Percentiles rank a stretch among this genome's conserved stretches.
phyloP scores from a whole-genome alignment of 2,329 filamentous ascomycete species.

The Pleomassaria siparia region DNA sequence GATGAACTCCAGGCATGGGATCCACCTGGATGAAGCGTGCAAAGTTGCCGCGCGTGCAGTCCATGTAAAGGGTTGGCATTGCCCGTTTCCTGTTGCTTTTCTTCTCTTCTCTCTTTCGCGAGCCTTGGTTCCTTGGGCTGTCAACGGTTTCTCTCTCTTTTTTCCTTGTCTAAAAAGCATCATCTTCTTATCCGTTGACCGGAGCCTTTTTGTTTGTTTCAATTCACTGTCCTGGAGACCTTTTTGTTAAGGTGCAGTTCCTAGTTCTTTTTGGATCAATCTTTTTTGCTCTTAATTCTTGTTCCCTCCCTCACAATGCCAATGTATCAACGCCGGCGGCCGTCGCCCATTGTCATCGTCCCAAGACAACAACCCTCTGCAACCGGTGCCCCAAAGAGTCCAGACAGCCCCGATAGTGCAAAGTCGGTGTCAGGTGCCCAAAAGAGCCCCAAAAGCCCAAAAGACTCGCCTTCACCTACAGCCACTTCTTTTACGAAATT shows the following conservation, averaged over 20 bases:
- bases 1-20: slow-evolving; percentile 12
- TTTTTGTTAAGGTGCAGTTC: slow-evolving; percentile 5
- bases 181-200: slow-evolving; percentile 35
- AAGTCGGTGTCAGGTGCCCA: slow-evolving; percentile 16
- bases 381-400: slow-evolving; percentile 6
- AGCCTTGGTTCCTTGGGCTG: slow-evolving; percentile 16
- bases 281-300: slow-evolving; percentile 11
- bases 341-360: slow-evolving; percentile 26
- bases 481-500: not conserved
- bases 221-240: slow-evolving; percentile 35
- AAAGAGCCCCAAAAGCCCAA: no score
- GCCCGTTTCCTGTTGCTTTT: slow-evolving; percentile 20
- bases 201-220: slow-evolving; percentile 28
- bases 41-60: not conserved
- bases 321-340: slow-evolving; percentile 29
- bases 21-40: slow-evolving; percentile 22
- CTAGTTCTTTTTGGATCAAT: slow-evolving; percentile 8
- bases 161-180: slow-evolving; percentile 15
- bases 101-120: slow-evolving; percentile 19
- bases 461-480: slow-evolving; percentile 5
- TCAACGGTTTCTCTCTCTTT: slow-evolving; percentile 6
- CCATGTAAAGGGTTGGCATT: slow-evolving; percentile 34
- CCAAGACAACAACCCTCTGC: slow-evolving; percentile 23
- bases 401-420: slow-evolving; percentile 24
- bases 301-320: slow-evolving; percentile 20